Base-by-base conservation (phyloP, 257 asterid species). In the Capsicum baccatum region DNA sequence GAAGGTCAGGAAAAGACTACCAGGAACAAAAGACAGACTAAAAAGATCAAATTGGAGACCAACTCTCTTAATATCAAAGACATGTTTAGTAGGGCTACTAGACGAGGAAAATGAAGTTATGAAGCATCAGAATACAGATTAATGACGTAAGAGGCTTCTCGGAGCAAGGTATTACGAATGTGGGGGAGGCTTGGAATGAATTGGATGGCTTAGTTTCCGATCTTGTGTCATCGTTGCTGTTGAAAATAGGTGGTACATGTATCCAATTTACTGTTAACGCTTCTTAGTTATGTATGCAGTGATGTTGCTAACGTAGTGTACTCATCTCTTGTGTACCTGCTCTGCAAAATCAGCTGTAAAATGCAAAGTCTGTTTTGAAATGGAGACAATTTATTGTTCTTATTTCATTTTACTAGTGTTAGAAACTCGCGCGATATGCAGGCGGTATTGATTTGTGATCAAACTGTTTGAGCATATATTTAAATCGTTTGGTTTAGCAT, bases 61-160 rank as follows among this genome's bases (percentile, higher is more conserved):
- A 91, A 92, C 86, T 91, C 98, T 17, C 90, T 91, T 6, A 97
- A 94, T 84, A 97, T 97, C 87, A 97, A 89, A 89, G 99, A 95
- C 89, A 95, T 97, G 98, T 97, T 97, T 89, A 90, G 87, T 86
- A 85, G 96, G 85, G 97, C 92, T 86, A 89, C 97, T 68, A 90
- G 95, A 88, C 94, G 86, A 82, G 87, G 90, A 76, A 92, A 89
- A 74, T 93, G 85, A 89, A 19, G 11, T 59, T 42, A 76, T 7
- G 13, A 52, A 76, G 62, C 62, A 26, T 47, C 48, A 76, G 50
- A 26, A 48, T 56, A 50, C 66, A 37, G 7, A 33, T 26, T 2
- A 81, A 10, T 62, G 12, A 83, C 14, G 8, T 16, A 44, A 83
- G 73, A 54, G 85, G 2, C 54, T 56, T 26, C 3, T 16, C 6